phyloP scores from a whole-genome alignment of 345 rosid genomes.

The Lepidium aucheri region DNA sequence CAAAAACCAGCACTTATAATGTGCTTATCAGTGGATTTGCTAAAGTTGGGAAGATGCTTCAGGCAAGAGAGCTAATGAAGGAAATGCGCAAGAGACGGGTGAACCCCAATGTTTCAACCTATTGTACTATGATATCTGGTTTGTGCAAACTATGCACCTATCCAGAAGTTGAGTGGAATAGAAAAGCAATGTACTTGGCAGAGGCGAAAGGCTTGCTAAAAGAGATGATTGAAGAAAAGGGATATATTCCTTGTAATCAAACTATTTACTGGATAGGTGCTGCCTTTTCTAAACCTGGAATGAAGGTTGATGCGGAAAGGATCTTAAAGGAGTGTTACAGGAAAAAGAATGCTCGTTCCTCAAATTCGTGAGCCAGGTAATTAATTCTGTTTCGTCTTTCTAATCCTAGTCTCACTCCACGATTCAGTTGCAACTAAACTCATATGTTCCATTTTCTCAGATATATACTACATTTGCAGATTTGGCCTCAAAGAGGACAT shows the following conservation, averaged over 20 bases:
- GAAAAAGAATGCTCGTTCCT: conserved; percentile 28
- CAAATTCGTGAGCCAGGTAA: conserved; percentile 20
- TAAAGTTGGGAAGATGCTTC: conserved; percentile 62
- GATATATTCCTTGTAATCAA: conserved; percentile 47
- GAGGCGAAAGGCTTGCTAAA: conserved; percentile 52
- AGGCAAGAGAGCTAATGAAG: conserved; percentile 65
- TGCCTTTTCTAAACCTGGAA: conserved; percentile 58
- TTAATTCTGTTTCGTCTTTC: conserved; percentile 4
- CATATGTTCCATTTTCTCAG: conserved; percentile 1
- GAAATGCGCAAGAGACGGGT: conserved; percentile 68
- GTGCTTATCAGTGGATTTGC: conserved; percentile 59
- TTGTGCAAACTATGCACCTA: conserved; percentile 53
- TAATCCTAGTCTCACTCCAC: background rate
- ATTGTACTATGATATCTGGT: conserved; percentile 63
- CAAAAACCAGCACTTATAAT: conserved; percentile 67
- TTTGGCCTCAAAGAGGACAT: conserved; percentile 10
- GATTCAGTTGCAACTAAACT: conserved; percentile 3
- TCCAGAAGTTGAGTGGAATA: conserved; percentile 41
- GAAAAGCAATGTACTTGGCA: conserved; percentile 36
- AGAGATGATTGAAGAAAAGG: conserved; percentile 72
- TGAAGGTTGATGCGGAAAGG: conserved; percentile 44
- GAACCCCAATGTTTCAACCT: conserved; percentile 59
- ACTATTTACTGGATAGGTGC: conserved; percentile 55
- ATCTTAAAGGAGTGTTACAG: conserved; percentile 44
- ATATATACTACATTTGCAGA: background rate